Conservation (phyloP, 1,139 yeast species). For the Candida sojae region DNA sequence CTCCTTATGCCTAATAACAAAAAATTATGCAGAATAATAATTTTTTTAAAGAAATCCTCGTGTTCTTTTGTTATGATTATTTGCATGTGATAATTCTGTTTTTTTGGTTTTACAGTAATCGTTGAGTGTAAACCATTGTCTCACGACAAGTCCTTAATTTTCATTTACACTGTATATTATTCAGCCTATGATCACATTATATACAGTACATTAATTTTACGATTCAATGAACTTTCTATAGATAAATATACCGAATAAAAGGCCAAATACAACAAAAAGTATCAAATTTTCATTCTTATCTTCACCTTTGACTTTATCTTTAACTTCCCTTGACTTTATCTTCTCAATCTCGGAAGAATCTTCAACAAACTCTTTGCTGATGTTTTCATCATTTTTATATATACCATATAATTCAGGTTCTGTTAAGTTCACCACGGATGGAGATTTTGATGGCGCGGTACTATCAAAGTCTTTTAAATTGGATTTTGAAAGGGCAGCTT, state of each 20-base stretch:
- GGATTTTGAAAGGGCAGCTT: slow-evolving; percentile 1
- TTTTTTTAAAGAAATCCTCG: too few species aligned
- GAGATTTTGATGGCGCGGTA: background rate
- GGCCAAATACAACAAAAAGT: background rate
- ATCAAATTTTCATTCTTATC: background rate
- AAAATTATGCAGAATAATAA: too few species aligned
- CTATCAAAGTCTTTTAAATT: background rate
- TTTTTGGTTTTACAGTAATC: too few species aligned
- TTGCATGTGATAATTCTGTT: too few species aligned
- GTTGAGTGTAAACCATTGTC: too few species aligned
- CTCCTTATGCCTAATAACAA: too few species aligned
- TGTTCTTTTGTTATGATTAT: too few species aligned
- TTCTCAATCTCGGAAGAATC: slow-evolving; percentile 11
- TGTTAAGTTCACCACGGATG: slow-evolving; percentile 42
- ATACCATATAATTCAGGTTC: slow-evolving; percentile 52
- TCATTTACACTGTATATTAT: too few species aligned
- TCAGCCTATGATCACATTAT: background rate
- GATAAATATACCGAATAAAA: slow-evolving; percentile 1
- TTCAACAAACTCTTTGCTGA: slow-evolving; percentile 27
- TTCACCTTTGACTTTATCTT: background rate
- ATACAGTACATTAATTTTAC: background rate
- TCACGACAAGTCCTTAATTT: too few species aligned
- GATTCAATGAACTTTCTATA: slow-evolving; percentile 2
- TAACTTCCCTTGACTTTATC: slow-evolving; percentile 1
- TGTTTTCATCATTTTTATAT: slow-evolving; percentile 41